Evolutionary conservation across 768 basidiomycete species (phyloP).

Genomic region (Boletellus ananiceps): DNA sequence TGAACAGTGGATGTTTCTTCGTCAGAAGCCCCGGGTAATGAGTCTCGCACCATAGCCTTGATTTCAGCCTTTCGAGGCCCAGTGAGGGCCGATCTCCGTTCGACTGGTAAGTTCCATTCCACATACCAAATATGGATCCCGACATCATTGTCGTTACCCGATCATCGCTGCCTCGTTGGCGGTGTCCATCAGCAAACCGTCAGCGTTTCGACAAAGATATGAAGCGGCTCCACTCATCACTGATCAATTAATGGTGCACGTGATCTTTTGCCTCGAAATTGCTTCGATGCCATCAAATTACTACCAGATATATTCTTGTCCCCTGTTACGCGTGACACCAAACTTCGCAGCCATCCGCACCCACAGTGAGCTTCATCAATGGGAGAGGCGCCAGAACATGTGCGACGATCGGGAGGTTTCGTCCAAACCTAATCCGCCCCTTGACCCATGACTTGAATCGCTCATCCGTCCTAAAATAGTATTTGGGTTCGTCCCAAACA

Average conservation of each 20-base stretch:
- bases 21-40: no score
- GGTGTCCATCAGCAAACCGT: no score
- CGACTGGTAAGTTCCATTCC: not conserved
- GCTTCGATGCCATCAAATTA: no score
- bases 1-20: no score
- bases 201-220: no score
- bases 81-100: no score
- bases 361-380: slow-evolving; percentile 16
- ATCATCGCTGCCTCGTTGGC: not conserved
- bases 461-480: slow-evolving; percentile 29
- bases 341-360: slow-evolving; percentile 17
- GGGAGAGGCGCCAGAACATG: slow-evolving; percentile 19
- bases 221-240: not conserved
- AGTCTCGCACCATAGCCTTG: no score
- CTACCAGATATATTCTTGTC: no score
- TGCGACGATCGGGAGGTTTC: slow-evolving; percentile 34
- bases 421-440: slow-evolving; percentile 29
- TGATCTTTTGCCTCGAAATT: not conserved
- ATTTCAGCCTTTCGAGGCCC: no score
- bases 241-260: not conserved
- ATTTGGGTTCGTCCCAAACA: slow-evolving; percentile 25
- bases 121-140: not conserved
- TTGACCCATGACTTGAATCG: slow-evolving; percentile 34
- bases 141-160: not conserved
- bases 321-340: slow-evolving; percentile 17